These are phyloP conservation scores for Casuarina cunninghamiana DNA, from an alignment of 306 rosid species.

Conservation along the genomic window DNA sequence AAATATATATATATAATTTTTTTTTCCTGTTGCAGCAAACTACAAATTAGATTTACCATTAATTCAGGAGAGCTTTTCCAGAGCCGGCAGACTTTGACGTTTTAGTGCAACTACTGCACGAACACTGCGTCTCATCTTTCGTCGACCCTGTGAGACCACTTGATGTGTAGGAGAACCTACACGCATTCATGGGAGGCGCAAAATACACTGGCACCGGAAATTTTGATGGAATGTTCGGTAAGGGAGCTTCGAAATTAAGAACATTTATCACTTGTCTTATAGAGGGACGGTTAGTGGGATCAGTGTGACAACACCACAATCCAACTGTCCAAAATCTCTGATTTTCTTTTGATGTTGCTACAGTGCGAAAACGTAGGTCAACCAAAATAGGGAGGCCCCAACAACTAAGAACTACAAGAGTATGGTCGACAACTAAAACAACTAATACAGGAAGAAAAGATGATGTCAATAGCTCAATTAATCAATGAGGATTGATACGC, in stretches of 20 bases:
- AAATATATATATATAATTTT: no score
- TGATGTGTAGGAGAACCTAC: slow-evolving; percentile 46
- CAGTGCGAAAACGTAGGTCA: no score
- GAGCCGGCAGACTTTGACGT: slow-evolving; percentile 57
- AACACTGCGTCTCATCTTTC: slow-evolving; percentile 35
- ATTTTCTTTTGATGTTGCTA: slow-evolving; percentile 43
- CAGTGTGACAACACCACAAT: slow-evolving; percentile 80
- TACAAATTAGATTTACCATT: neutral
- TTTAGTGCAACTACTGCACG: slow-evolving; percentile 34
- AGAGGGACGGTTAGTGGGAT: slow-evolving; percentile 53
- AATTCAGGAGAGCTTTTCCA: slow-evolving; percentile 41
- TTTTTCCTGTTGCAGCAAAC: neutral
- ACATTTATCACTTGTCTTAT: slow-evolving; percentile 68
- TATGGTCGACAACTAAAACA: no score
- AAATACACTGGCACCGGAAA: slow-evolving; percentile 65
- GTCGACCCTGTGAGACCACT: slow-evolving; percentile 31
- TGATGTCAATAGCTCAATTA: no score
- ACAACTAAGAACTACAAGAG: no score
- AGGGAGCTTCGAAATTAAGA: slow-evolving; percentile 43
- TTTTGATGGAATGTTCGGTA: slow-evolving; percentile 59
- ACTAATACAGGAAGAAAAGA: no score
- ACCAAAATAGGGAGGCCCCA: slow-evolving; percentile 43
- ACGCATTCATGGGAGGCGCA: slow-evolving; percentile 54
- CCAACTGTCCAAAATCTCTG: slow-evolving; percentile 54
- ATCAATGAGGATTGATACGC: no score